Evolutionary conservation across 257 asterid genomes (phyloP), one percentile per base, ranked within the genome.

Genomic region (Ocimum tenuiflorum): DNA sequence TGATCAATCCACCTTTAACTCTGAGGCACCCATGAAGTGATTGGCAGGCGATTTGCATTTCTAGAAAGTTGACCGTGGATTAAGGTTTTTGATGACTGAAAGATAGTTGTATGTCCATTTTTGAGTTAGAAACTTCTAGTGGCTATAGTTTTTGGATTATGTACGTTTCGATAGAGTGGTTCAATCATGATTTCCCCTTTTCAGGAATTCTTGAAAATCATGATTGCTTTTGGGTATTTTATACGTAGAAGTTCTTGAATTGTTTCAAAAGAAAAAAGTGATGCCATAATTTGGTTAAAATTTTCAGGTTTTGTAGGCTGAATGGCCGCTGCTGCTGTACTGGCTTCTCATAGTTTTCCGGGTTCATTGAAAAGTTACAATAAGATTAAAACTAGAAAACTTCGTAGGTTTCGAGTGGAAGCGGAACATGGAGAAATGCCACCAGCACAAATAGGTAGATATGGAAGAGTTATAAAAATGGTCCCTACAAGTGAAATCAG

Each of bases 281-380:
- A 62, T 66, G 48, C 0, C 51, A 14, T 19, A 18, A 1, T 51
- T 57, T 50, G 54, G 17, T 51, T 53, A 23, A 19, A 23, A 19
- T 74, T 31, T 71, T 67, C 83, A 81, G 87, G 86, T 63, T 33
- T 39, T 38, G 46, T 29, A 35, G 12, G 36, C 23, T 3, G 46
- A 69, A 88, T 86, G 95, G 82, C 79, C 72, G 83, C 85, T 70
- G 79, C 79, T 70, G 85, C 84, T 68, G 79, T 78, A 60, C 69
- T 84, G 73, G 91, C 88, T 78, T 86, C 91, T 33, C 77, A 80
- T 45, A 75, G 86, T 79, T 77, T 75, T 46, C 69, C 78, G 20
- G 60, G 71, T 58, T 73, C 90, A 31, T 42, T 76, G 31, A 60
- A 65, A 6, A 59, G 23, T 51, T 42, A 59, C 29, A 64, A 56